These are phyloP conservation scores for Rhododendron vialii DNA, from an alignment of 148 eudicot species.

Conservation along the genomic window DNA sequence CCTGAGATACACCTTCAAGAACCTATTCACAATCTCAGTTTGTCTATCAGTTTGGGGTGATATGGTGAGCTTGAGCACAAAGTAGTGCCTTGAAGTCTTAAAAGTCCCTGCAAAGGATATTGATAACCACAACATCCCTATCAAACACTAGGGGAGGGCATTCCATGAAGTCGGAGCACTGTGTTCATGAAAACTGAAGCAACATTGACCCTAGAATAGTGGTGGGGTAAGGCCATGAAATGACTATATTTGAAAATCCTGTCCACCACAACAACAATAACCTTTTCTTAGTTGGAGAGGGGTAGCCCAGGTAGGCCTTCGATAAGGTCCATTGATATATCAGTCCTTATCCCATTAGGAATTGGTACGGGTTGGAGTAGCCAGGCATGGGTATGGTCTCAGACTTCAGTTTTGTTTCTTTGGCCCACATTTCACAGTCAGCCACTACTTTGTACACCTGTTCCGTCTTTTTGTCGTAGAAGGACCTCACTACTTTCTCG, in stretches of 20 bases:
- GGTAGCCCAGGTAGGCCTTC: not conserved
- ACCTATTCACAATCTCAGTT: not conserved
- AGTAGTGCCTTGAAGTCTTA: not conserved
- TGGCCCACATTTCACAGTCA: no score
- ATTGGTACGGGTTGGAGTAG: no score
- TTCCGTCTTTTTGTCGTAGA: no score
- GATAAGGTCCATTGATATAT: not conserved
- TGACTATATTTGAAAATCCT: not conserved
- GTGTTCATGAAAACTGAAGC: not conserved
- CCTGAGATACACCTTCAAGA: not conserved
- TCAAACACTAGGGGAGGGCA: not conserved
- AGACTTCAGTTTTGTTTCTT: no score
- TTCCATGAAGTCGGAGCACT: not conserved
- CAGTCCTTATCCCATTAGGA: not conserved
- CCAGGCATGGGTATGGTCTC: no score
- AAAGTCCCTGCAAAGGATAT: not conserved
- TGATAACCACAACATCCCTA: not conserved
- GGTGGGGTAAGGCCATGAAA: not conserved
- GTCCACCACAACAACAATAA: not conserved
- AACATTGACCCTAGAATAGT: not conserved
- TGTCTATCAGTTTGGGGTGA: not conserved
- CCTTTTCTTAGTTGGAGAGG: not conserved
- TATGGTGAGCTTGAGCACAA: not conserved
- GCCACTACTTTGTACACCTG: no score
- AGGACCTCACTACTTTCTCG: no score